These are phyloP conservation scores for Funneliformis caledonium DNA, from an alignment of 371 early-diverging fungal genomes.

Conservation along the genomic window DNA sequence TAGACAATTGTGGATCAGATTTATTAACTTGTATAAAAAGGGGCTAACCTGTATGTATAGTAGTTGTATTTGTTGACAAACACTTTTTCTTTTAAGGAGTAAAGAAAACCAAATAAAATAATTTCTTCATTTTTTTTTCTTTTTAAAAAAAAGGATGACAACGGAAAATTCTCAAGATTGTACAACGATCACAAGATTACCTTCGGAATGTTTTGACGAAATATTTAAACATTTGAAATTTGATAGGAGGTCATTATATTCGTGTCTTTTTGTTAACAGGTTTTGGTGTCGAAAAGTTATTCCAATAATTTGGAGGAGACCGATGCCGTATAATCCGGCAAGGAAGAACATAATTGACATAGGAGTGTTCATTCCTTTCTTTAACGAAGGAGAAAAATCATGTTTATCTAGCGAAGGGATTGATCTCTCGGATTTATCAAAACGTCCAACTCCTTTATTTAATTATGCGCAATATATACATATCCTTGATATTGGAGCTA, in stretches of 20 bases:
- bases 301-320: conserved; percentile 30
- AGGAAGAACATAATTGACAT: not conserved
- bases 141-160: not conserved
- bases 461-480: conserved; percentile 11
- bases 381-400: not conserved
- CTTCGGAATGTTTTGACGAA: conserved; percentile 26
- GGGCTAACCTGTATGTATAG: too few species aligned
- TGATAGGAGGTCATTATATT: conserved; percentile 12
- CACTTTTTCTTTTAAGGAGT: too few species aligned
- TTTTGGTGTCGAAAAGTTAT: conserved; percentile 22
- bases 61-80: too few species aligned
- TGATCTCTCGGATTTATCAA: not conserved
- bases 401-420: not conserved
- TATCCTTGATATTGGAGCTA: conserved; percentile 3
- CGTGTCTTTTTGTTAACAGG: conserved; percentile 29
- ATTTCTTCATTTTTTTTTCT: not conserved
- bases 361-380: not conserved
- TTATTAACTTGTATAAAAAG: not conserved
- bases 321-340: not conserved
- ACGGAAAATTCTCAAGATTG: not conserved
- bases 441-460: not conserved
- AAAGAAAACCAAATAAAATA: not conserved
- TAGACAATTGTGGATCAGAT: not conserved
- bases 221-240: conserved; percentile 12
- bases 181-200: conserved; percentile 13